Evolutionary conservation across 108 stramenopile species (phyloP), one percentile per base, ranked within the genome.

Genomic region (Fistulifera pelliculosa): DNA sequence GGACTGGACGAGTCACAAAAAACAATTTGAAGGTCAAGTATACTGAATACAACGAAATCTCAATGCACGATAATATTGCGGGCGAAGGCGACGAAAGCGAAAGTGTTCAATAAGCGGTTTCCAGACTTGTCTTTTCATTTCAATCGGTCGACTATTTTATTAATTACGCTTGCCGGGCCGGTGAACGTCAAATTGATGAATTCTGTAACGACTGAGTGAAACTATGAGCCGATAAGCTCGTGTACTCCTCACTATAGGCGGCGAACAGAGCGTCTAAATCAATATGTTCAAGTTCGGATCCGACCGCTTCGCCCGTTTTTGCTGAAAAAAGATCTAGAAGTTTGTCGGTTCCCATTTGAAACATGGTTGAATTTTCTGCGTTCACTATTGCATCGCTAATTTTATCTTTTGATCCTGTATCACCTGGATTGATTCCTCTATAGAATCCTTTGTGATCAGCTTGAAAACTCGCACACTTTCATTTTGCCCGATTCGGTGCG

Each of bases 341-440:
- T 21, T 80, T 61, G 55, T 94, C 92, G 2, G 92, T 94, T 2
- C 92, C 92, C 80, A 94, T 79, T 43, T 86, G 87, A 59, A 61
- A 90, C 84, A 94, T 70, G 12, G 83, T 76, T 0, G 81, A 83
- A 69, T 94, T 94, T 1, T 94, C 86, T 0, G 87, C 48, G 63
- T 83, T 90, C 16, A 94, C 86, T 22, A 94, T 83, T 1, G 83
- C 84, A 1, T 90, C 71, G 51, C 83, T 83, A 61, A 83, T 8
- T 72, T 79, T 49, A 79, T 53, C 53, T 94, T 94, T 1, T 54
- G 66, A 18, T 70, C 47, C 51, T 94, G 87, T 5, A 87, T 49
- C 52, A 75, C 28, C 87, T 88, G 78, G 8, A 94, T 91, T 45
- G 88, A 84, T 62, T 96, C 94, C 70, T 98, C 96, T 31, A 96